phyloP scores from a whole-genome alignment of 2,329 filamentous ascomycete genomes.

The Zymoseptoria passerinii region DNA sequence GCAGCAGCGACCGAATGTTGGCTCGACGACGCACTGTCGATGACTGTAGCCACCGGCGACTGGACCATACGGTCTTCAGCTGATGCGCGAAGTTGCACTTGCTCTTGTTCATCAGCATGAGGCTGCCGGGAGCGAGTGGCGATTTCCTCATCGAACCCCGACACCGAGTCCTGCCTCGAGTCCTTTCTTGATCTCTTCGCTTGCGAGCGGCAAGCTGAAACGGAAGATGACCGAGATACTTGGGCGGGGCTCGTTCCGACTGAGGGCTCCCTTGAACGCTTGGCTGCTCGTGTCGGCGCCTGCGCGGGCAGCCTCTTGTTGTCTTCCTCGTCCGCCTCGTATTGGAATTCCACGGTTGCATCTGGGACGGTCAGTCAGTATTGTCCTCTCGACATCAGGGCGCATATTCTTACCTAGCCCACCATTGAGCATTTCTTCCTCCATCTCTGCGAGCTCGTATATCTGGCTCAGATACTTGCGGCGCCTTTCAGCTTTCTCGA shows the following conservation, averaged over 20 bases:
- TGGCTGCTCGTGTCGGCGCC: neutral
- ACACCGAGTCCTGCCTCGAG: conserved; percentile 7
- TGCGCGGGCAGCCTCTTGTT: conserved; percentile 1
- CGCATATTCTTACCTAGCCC: conserved; percentile 11
- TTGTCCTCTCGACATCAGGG: neutral
- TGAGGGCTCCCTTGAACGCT: conserved; percentile 6
- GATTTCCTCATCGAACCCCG: neutral
- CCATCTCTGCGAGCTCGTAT: conserved; percentile 15
- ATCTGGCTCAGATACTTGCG: conserved; percentile 13
- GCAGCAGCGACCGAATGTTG: neutral
- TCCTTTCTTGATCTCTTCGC: conserved; percentile 8
- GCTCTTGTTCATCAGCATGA: neutral
- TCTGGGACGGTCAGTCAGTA: conserved; percentile 11
- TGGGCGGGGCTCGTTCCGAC: conserved; percentile 3
- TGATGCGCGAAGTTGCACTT: neutral
- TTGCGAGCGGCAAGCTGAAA: conserved; percentile 4
- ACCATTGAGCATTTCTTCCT: conserved; percentile 9
- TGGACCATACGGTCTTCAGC: neutral
- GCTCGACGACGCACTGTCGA: neutral
- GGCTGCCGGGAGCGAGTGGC: neutral
- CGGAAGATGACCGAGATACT: conserved; percentile 10
- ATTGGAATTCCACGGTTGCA: conserved; percentile 7
- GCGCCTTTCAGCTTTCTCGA: conserved; percentile 8
- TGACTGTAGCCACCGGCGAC: neutral
- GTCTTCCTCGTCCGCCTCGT: conserved; percentile 12